Conservation (phyloP, 805 yeast species). For the Saccharomycopsis sp. region DNA sequence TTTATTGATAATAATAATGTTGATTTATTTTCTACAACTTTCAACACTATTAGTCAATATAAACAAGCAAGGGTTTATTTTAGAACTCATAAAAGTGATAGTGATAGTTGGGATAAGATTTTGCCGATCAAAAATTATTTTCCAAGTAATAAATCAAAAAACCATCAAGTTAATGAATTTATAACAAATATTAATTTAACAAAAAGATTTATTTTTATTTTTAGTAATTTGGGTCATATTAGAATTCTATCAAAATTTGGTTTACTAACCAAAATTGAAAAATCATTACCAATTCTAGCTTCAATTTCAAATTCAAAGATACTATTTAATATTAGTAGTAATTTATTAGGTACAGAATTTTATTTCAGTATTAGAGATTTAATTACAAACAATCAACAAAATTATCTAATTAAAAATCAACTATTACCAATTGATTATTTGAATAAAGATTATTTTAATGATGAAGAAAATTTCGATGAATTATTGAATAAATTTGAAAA, state of each 20-base stretch:
- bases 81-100: slow-evolving; percentile 56
- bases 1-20: slow-evolving; percentile 26
- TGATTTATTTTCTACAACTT: slow-evolving; percentile 20
- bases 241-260: slow-evolving; percentile 67
- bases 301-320: slow-evolving; percentile 51
- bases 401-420: slow-evolving; percentile 29
- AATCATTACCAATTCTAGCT: slow-evolving; percentile 62
- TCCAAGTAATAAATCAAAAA: not conserved
- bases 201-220: slow-evolving; percentile 47
- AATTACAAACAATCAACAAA: slow-evolving; percentile 30
- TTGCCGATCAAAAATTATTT: slow-evolving; percentile 34
- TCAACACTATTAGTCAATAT: not conserved
- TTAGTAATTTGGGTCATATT: slow-evolving; percentile 68
- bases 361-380: slow-evolving; percentile 39
- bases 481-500: slow-evolving; percentile 17
- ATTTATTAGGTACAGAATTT: slow-evolving; percentile 28
- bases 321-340: slow-evolving; percentile 42
- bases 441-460: not conserved
- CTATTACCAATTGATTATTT: slow-evolving; percentile 26
- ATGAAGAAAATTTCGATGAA: slow-evolving; percentile 16
- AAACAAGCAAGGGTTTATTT: slow-evolving; percentile 41
- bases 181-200: slow-evolving; percentile 65
- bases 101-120: slow-evolving; percentile 61
- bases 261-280: slow-evolving; percentile 57
- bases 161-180: slow-evolving; percentile 32